Conservation (phyloP, 164 flowering plant genomes). For the Sedum album region DNA sequence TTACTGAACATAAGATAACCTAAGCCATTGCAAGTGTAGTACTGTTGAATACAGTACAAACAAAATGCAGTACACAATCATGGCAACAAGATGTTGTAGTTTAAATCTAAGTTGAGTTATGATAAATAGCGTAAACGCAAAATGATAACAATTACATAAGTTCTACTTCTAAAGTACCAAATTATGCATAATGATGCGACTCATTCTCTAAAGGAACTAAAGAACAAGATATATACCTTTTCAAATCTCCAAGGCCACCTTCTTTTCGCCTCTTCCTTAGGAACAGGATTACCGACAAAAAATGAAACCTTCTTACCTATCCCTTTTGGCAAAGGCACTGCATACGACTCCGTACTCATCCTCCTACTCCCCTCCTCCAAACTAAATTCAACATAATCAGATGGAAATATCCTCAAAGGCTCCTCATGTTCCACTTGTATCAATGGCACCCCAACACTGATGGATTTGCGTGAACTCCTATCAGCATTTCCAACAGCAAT, state of each 20-base stretch:
- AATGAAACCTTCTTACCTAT: not conserved
- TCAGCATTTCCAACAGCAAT: not conserved
- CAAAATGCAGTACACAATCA: too few species aligned
- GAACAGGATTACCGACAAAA: not conserved
- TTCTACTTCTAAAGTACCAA: not conserved
- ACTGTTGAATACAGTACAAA: too few species aligned
- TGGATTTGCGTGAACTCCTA: not conserved
- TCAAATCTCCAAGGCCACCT: slow-evolving; percentile 7
- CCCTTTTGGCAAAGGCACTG: not conserved
- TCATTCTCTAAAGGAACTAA: not conserved
- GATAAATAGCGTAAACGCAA: too few species aligned
- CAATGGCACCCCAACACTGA: not conserved
- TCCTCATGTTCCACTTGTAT: too few species aligned
- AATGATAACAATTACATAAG: too few species aligned
- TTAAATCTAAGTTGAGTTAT: too few species aligned
- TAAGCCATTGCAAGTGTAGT: too few species aligned
- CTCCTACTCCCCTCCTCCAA: not conserved
- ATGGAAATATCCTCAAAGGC: not conserved
- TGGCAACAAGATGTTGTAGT: too few species aligned
- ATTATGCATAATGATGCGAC: not conserved
- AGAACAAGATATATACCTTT: not conserved
- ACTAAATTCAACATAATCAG: not conserved
- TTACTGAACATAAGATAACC: too few species aligned
- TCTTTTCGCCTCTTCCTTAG: slow-evolving; percentile 6
- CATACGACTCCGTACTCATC: not conserved